Base-by-base conservation (phyloP, 2,329 filamentous ascomycete genomes). In the Colletotrichum siamense region DNA sequence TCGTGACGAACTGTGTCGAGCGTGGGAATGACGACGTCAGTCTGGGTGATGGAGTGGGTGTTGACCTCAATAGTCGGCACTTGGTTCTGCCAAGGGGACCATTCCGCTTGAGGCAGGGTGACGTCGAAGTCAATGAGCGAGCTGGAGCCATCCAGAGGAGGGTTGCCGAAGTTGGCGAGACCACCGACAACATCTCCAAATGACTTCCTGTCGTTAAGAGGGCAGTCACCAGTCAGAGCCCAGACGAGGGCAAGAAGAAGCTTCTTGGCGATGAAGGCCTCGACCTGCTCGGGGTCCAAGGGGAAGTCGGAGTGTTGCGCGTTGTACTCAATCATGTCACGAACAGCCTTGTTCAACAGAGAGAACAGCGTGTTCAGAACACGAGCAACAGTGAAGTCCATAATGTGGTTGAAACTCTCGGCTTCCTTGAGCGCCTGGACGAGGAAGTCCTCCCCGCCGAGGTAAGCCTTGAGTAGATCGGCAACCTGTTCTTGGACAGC, bases 51-150 rank as follows among this genome's bases (percentile, higher is more conserved):
- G 7, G 96, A 98, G 84, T 99, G 98, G 0, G 98, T 99, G 84
- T 99, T 99, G 85, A 99, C 95, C 84, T 99, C 98, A 73, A 99
- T 94, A 13, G 92, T 94, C 18, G 97, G 97, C 16, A 99, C 97
- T 84, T 98, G 95, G 78, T 94, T 95, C 85, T 98, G 96, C 97
- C 97, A 99, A 59, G 94, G 91, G 3, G 92, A 91, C 97, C 97
- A 99, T 79, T 98, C 95, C 9, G 94, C 94, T 82, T 94, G 93
- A 3, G 98, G 97, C 55, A 99, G 89, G 15, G 92, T 92, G 55
- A 98, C 96, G 82, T 99, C 96, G 81, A 95, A 99, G 85, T 99
- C 98, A 81, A 99, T 99, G 71, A 99, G 92, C 39, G 96, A 98
- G 79, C 94, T 94, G 22, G 90, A 91, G 62, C 95, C 94, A 76